A percentile compares a stretch with the other conserved stretches of the same genome.
Evolutionary conservation across 2,329 filamentous ascomycete genomes (phyloP).

Genomic region (Elsinoe batatas): DNA sequence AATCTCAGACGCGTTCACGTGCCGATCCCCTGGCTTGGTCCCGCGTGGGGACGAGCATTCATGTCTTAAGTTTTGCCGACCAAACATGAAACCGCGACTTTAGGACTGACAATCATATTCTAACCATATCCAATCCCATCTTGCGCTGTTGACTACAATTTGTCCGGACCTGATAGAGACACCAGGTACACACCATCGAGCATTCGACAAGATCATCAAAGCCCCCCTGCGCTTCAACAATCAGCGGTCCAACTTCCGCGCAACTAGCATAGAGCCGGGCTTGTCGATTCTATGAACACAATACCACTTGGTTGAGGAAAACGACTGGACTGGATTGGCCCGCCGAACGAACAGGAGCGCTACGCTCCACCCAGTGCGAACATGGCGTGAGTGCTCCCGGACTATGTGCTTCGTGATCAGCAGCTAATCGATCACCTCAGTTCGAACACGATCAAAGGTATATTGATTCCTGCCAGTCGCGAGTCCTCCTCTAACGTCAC

Average conservation of each 20-base stretch:
- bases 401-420: conserved; percentile 15
- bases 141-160: background rate
- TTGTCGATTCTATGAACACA: background rate
- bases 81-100: conserved; percentile 12
- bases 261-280: background rate
- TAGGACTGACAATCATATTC: conserved; percentile 5
- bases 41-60: background rate
- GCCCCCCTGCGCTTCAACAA: too few species aligned
- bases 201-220: too few species aligned
- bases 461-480: conserved; percentile 15
- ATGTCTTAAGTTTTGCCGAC: conserved; percentile 12
- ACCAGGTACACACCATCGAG: too few species aligned
- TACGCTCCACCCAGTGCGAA: conserved; percentile 21
- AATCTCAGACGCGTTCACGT: conserved; percentile 9
- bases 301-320: background rate
- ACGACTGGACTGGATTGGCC: too few species aligned
- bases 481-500: conserved; percentile 35
- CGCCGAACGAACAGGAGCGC: background rate
- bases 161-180: background rate
- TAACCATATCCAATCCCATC: background rate
- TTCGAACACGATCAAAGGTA: conserved; percentile 40
- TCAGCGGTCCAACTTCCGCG: background rate
- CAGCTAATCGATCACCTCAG: conserved; percentile 22
- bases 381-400: conserved; percentile 38
- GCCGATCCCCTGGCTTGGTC: conserved; percentile 1